These are phyloP conservation scores for Mikania micrantha DNA, from an alignment of 129 eudicot species.

Conservation along the genomic window DNA sequence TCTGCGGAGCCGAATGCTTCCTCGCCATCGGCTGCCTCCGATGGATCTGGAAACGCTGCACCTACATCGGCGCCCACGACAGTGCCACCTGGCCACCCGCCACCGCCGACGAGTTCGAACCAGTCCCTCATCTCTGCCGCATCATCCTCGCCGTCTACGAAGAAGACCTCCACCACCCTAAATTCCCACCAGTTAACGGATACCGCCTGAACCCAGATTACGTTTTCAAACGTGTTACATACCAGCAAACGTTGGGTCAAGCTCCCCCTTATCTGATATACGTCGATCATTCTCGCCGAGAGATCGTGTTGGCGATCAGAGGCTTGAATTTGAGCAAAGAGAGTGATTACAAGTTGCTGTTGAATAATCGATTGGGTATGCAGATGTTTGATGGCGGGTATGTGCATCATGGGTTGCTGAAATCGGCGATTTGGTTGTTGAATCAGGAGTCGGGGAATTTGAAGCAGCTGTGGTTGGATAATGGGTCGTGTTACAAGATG, in stretches of 20 bases:
- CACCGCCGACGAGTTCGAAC: conserved; percentile 55
- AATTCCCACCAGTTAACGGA: conserved; percentile 44
- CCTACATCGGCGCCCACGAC: conserved; percentile 81
- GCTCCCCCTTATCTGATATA: conserved; percentile 81
- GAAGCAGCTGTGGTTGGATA: conserved; percentile 54
- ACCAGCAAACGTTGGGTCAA: conserved; percentile 53
- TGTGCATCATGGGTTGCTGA: conserved; percentile 84
- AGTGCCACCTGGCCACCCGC: conserved; percentile 81
- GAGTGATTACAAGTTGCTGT: conserved; percentile 60
- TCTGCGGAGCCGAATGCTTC: conserved; percentile 81
- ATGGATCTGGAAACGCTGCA: conserved; percentile 90
- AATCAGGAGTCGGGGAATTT: conserved; percentile 56
- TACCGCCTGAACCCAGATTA: conserved; percentile 66
- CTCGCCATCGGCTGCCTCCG: conserved; percentile 61
- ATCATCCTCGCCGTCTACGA: conserved; percentile 73
- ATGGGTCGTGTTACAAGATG: conserved; percentile 58
- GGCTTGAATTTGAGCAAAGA: conserved; percentile 63
- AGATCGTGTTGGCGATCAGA: conserved; percentile 69
- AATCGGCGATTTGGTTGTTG: conserved; percentile 70
- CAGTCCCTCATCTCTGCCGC: conserved; percentile 79
- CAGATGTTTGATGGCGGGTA: conserved; percentile 96
- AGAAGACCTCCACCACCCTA: conserved; percentile 51
- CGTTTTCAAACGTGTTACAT: conserved; percentile 69
- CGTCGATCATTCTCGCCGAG: conserved; percentile 47
- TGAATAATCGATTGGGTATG: conserved; percentile 63